These are phyloP conservation scores for Neopestalotiopsis sp. DNA, from an alignment of 2,329 filamentous ascomycete genomes.

Conservation along the genomic window DNA sequence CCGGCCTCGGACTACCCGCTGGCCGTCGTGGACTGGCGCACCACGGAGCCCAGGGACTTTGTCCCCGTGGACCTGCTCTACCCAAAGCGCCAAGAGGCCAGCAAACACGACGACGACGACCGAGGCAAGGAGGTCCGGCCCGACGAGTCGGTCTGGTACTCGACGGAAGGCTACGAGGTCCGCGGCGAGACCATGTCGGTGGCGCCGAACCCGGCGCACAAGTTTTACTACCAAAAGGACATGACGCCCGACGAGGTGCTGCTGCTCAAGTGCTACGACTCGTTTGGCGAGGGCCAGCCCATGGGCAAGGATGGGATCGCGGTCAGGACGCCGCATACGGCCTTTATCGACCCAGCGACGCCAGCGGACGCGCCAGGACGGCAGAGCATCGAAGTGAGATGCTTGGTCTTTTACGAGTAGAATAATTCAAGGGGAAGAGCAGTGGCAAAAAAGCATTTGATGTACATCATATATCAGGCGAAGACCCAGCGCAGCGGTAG, in stretches of 20 bases:
- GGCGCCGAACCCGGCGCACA: slow-evolving; percentile 59
- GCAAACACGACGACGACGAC: slow-evolving; percentile 12
- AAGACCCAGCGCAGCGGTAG: neutral
- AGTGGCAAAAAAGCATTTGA: neutral
- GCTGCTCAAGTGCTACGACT: slow-evolving; percentile 60
- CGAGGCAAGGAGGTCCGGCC: slow-evolving; percentile 19
- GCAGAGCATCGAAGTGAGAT: slow-evolving; percentile 70
- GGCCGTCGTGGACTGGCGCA: slow-evolving; percentile 68
- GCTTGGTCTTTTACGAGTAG: slow-evolving; percentile 60
- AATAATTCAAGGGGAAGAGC: neutral
- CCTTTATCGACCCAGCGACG: slow-evolving; percentile 60
- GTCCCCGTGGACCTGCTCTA: slow-evolving; percentile 68
- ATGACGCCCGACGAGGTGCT: slow-evolving; percentile 62
- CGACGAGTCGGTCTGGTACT: slow-evolving; percentile 30
- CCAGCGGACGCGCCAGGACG: slow-evolving; percentile 49
- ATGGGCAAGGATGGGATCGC: slow-evolving; percentile 47
- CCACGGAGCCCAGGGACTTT: slow-evolving; percentile 61
- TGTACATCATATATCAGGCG: neutral
- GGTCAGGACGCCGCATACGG: slow-evolving; percentile 55
- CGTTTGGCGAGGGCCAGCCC: slow-evolving; percentile 42
- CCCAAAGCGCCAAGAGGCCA: slow-evolving; percentile 45
- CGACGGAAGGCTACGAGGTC: slow-evolving; percentile 65
- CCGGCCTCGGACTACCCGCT: slow-evolving; percentile 67
- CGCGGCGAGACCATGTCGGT: slow-evolving; percentile 67
- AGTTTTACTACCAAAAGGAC: slow-evolving; percentile 70